Conservation (phyloP, 2,329 filamentous ascomycete species). For the Colletotrichum somersetense region DNA sequence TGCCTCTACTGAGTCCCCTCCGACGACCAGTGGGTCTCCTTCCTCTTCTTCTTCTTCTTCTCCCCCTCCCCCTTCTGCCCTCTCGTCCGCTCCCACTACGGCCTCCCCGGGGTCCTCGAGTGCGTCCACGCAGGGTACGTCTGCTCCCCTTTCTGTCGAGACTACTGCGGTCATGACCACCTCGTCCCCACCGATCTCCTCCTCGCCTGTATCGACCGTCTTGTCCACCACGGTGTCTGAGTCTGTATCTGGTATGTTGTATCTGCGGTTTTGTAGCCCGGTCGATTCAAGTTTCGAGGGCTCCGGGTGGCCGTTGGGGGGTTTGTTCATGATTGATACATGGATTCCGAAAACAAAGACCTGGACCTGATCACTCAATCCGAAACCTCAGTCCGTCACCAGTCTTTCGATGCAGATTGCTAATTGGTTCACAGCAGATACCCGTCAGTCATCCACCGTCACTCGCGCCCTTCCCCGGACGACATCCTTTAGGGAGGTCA, state of each 20-base stretch:
- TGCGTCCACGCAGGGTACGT: conserved; percentile 42
- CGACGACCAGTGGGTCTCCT: conserved; percentile 42
- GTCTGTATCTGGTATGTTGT: conserved; percentile 41
- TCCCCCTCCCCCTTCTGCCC: conserved; percentile 46
- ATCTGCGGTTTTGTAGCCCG: conserved; percentile 34
- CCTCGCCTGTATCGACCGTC: conserved; percentile 15
- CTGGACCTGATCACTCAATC: conserved; percentile 4
- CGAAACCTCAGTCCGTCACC: not conserved
- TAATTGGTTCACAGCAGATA: conserved; percentile 42
- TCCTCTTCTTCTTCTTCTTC: conserved; percentile 44
- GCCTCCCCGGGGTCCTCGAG: conserved; percentile 40
- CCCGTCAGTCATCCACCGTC: conserved; percentile 50
- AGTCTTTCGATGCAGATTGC: not conserved
- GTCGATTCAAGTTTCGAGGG: conserved; percentile 21
- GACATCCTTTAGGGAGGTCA: conserved; percentile 53
- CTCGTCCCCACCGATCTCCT: conserved; percentile 40
- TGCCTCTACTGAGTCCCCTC: conserved; percentile 41
- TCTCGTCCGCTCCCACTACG: conserved; percentile 44
- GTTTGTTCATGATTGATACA: not conserved
- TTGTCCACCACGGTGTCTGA: conserved; percentile 7
- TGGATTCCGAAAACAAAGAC: not conserved
- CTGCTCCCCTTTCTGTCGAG: conserved; percentile 43
- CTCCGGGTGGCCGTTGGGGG: conserved; percentile 15
- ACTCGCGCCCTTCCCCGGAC: conserved; percentile 44
- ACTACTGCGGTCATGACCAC: conserved; percentile 41